phyloP scores from a whole-genome alignment of 192 early-diverging fungal species.

The Backusella macrospora region DNA sequence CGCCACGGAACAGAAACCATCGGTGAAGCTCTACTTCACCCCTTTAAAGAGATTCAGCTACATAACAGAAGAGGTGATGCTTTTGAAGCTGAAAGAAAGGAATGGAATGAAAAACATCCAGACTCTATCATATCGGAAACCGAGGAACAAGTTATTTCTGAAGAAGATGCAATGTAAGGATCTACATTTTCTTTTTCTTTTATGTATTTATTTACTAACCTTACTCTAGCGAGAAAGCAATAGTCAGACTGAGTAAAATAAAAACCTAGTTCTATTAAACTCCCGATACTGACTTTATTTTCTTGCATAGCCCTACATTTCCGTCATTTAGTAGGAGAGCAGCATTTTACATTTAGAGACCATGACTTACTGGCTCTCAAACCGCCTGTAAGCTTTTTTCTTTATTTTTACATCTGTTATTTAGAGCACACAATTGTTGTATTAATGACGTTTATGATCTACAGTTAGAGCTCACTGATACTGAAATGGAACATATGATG shows the following conservation, averaged over 20 bases:
- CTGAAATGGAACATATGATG: constrained; percentile 17
- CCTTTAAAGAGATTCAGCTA: constrained; percentile 26
- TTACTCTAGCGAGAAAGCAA: background rate
- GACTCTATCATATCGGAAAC: background rate
- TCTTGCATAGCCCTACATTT: constrained; percentile 36
- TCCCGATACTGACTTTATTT: background rate
- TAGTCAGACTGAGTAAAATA: constrained; percentile 3
- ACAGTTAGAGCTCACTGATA: constrained; percentile 25
- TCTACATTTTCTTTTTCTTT: background rate
- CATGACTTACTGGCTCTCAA: constrained; percentile 7
- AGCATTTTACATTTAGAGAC: constrained; percentile 24
- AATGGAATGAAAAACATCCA: constrained; percentile 23
- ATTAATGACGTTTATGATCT: background rate
- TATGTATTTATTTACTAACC: constrained; percentile 12
- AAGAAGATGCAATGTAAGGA: constrained; percentile 2
- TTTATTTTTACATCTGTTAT: background rate
- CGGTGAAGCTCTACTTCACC: constrained; percentile 39
- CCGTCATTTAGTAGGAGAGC: constrained; percentile 35
- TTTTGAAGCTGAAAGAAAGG: constrained; percentile 31
- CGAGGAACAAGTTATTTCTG: background rate
- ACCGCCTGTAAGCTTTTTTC: constrained; percentile 20
- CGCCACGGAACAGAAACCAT: constrained; percentile 38
- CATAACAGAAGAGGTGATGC: constrained; percentile 25
- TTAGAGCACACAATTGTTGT: background rate
- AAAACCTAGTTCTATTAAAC: background rate